A percentile compares a stretch with the other conserved stretches of the same genome.
Conservation (phyloP, 2,329 filamentous ascomycete species). For the Penicillium sp. region DNA sequence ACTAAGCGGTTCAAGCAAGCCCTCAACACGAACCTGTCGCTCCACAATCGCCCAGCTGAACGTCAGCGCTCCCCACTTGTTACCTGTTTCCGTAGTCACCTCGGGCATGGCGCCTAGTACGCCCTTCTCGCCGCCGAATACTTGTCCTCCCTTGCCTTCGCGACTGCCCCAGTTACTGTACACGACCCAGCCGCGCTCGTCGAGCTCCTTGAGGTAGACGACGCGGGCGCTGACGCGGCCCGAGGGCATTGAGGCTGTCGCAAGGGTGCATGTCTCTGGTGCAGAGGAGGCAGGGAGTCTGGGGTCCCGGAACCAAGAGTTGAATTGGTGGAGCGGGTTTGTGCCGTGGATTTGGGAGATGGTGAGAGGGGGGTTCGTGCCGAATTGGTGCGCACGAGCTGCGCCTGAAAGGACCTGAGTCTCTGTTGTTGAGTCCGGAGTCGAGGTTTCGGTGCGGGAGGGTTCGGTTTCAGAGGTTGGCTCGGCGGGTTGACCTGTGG, state of each 20-base stretch:
- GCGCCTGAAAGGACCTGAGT: slow-evolving; percentile 37
- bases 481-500: slow-evolving; percentile 5
- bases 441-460: slow-evolving; percentile 36
- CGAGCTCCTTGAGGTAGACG: slow-evolving; percentile 95
- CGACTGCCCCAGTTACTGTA: slow-evolving; percentile 87
- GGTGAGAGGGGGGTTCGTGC: slow-evolving; percentile 44
- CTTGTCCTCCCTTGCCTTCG: slow-evolving; percentile 50
- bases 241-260: slow-evolving; percentile 79
- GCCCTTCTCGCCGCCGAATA: slow-evolving; percentile 33
- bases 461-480: slow-evolving; percentile 12
- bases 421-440: slow-evolving; percentile 37
- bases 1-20: slow-evolving; percentile 65
- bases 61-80: slow-evolving; percentile 77
- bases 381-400: slow-evolving; percentile 46
- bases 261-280: slow-evolving; percentile 85
- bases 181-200: slow-evolving; percentile 78
- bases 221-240: slow-evolving; percentile 82
- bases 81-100: slow-evolving; percentile 43
- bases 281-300: slow-evolving; percentile 64
- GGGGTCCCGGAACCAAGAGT: slow-evolving; percentile 82
- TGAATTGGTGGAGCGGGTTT: slow-evolving; percentile 78
- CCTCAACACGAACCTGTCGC: slow-evolving; percentile 89
- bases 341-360: slow-evolving; percentile 44
- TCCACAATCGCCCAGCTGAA: slow-evolving; percentile 91
- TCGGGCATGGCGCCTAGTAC: slow-evolving; percentile 63